Base-by-base conservation (phyloP, 2,329 filamentous ascomycete genomes). In the Aspergillus viridinutans region DNA sequence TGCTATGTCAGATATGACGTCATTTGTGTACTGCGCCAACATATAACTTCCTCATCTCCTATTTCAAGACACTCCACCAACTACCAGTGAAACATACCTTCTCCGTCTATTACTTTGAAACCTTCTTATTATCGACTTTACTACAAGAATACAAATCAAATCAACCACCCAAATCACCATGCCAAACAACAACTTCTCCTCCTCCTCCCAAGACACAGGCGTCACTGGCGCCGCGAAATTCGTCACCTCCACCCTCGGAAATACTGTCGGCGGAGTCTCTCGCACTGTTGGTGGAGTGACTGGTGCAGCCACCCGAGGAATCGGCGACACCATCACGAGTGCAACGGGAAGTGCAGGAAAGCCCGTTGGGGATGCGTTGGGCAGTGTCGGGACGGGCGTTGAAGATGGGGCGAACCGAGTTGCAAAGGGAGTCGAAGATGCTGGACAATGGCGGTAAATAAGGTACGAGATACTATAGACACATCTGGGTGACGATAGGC, bases 391-490 rank as follows among this genome's bases (percentile, higher is more conserved):
- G 5, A 79, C 76, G 1, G 83, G 83, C 0, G 62, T 86, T 2
- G 77, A 85, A 72, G 74, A 76, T 48, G 84, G 81, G 1, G 69
- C 77, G 40, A 73, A 75, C 47, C 73, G 71, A 49, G 75, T 85
- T 2, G 78, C 80, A 14, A 78, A 81, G 70, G 82, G 83, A 0
- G 78, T 82, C 6, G 83, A 85, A 71, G 74, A 84, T 64, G 83
- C 83, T 10, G 83, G 84, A 3, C 71, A 85, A 67, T 84, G 82
- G 82, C 69, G 59, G 49, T 67, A 50, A 50, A 58, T 12, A 3
- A n/a, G 40, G 9, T 43, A 38, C 2, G n/a, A 28, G 14, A 17
- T 38, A 7, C 5, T 38, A 7, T 17, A 14, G 2, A 7, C 5
- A 1, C 14, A 7, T 38, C 14, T 6, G 32, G 32, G 2, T 17